A percentile compares a stretch with the other conserved stretches of the same genome.
Evolutionary conservation across 2,329 filamentous ascomycete species (phyloP).

Genomic region (Ascochyta pisi): DNA sequence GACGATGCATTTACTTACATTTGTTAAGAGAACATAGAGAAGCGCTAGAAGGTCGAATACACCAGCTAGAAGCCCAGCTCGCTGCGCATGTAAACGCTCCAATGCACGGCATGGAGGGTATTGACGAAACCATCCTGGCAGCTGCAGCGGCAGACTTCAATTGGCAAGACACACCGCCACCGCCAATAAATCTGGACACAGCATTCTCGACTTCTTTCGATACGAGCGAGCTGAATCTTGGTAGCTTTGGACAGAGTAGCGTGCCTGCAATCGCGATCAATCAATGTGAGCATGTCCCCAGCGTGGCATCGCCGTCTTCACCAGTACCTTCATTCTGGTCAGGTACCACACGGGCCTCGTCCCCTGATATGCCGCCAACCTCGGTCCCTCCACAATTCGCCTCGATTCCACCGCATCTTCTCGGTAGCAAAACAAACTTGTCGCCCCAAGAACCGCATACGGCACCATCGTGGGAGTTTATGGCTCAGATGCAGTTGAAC

Average conservation of each 20-base stretch:
- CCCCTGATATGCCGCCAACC: slow-evolving; percentile 42
- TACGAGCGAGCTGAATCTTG: not conserved
- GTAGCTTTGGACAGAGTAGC: slow-evolving; percentile 31
- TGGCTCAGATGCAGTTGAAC: slow-evolving; percentile 30
- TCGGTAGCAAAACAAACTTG: slow-evolving; percentile 28
- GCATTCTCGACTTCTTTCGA: slow-evolving; percentile 35
- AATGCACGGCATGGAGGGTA: slow-evolving; percentile 47
- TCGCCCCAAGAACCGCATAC: slow-evolving; percentile 40
- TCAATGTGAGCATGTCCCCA: slow-evolving; percentile 45
- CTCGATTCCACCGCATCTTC: slow-evolving; percentile 25
- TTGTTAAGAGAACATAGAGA: slow-evolving; percentile 44
- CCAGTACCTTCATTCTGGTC: slow-evolving; percentile 49
- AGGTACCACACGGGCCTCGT: slow-evolving; percentile 46
- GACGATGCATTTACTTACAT: slow-evolving; percentile 25
- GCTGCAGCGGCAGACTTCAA: slow-evolving; percentile 37
- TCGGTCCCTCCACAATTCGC: slow-evolving; percentile 33
- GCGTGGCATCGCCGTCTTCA: slow-evolving; percentile 38
- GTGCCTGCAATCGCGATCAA: slow-evolving; percentile 47
- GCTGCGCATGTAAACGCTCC: slow-evolving; percentile 45
- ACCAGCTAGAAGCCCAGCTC: slow-evolving; percentile 47
- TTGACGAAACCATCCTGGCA: slow-evolving; percentile 38
- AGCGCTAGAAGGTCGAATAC: slow-evolving; percentile 47
- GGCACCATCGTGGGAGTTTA: slow-evolving; percentile 46
- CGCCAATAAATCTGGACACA: slow-evolving; percentile 36
- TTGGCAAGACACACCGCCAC: slow-evolving; percentile 39